A percentile compares a stretch with the other conserved stretches of the same genome.
Conservation (phyloP, 2,329 filamentous ascomycete species). For the Triangularia verruculosa region DNA sequence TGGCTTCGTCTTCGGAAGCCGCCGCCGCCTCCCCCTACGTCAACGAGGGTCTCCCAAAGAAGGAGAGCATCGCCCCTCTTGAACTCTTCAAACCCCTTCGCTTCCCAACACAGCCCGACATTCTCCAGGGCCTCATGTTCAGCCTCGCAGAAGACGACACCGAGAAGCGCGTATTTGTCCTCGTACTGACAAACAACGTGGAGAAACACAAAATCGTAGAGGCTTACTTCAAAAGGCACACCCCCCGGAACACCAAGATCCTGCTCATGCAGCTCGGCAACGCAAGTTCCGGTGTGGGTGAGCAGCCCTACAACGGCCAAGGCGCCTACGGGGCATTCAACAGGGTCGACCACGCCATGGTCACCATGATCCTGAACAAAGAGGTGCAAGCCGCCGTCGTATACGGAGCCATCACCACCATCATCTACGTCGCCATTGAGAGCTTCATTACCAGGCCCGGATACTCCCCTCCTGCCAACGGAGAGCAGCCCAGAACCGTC, state of each 20-base stretch:
- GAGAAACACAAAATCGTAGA: conserved; percentile 6
- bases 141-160: background rate
- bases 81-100: background rate
- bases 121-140: background rate
- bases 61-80: background rate
- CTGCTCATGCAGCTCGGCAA: background rate
- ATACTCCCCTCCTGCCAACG: background rate
- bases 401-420: background rate
- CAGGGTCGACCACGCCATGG: conserved; percentile 8
- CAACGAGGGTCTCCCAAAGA: background rate
- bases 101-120: background rate
- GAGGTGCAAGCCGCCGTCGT: background rate
- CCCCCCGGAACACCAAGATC: background rate
- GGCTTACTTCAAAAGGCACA: background rate
- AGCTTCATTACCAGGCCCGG: conserved; percentile 12
- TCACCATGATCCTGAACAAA: background rate
- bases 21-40: background rate
- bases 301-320: conserved; percentile 19
- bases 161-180: conserved; percentile 11
- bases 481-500: background rate
- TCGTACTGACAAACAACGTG: conserved; percentile 18
- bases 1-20: background rate
- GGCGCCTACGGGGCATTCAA: conserved; percentile 15
- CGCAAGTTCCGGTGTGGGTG: conserved; percentile 15
- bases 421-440: conserved; percentile 17